These are phyloP conservation scores for Capsella bursapastoris DNA, from an alignment of 345 rosid species.

Conservation along the genomic window DNA sequence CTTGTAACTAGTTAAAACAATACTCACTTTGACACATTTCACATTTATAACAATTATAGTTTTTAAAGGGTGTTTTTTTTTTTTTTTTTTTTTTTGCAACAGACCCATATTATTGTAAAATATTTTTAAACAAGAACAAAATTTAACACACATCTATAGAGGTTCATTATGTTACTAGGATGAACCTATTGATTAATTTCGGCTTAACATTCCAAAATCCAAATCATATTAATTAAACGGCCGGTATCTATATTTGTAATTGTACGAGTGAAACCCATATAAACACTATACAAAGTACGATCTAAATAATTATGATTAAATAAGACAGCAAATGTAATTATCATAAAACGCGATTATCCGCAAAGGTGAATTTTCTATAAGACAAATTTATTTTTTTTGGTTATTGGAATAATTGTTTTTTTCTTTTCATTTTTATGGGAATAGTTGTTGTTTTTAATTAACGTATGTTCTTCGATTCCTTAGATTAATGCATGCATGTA, in stretches of 20 bases:
- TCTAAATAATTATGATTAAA: not conserved
- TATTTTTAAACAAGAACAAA: not conserved
- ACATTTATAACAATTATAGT: not conserved
- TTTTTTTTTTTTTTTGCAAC: not conserved
- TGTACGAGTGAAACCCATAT: no score
- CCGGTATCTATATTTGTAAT: no score
- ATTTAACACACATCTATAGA: not conserved
- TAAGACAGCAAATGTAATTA: not conserved
- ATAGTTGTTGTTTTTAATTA: no score
- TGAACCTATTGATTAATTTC: not conserved
- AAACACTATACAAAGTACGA: not conserved
- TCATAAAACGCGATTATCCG: no score
- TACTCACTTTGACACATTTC: no score
- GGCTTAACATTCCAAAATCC: not conserved
- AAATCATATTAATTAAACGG: no score
- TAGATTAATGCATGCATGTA: constrained; percentile 1
- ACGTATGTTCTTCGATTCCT: no score
- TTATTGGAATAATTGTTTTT: no score
- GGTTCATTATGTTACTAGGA: not conserved
- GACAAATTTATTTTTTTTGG: no score
- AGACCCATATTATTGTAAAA: not conserved
- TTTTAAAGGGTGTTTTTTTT: no score
- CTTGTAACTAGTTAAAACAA: not conserved
- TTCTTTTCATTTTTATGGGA: no score
- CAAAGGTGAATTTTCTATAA: no score